phyloP scores from a whole-genome alignment of 768 basidiomycete species.

The Mycena alexandri region DNA sequence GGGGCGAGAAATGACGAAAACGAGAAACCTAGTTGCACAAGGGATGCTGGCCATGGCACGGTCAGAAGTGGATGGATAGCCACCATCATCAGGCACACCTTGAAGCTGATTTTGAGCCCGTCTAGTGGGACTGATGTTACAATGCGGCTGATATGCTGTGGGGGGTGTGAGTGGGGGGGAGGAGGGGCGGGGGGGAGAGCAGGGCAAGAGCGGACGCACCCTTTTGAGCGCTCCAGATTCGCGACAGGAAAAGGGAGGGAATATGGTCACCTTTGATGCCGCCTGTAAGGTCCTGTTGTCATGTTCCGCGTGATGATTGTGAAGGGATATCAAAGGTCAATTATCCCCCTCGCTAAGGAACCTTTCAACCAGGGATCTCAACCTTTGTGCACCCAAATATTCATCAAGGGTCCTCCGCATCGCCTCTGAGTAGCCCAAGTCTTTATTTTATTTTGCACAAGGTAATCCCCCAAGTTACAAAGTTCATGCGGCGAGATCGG shows the following conservation, averaged over 20 bases:
- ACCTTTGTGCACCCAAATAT: too few species aligned
- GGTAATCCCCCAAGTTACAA: background rate
- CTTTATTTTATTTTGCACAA: too few species aligned
- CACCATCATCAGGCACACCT: conserved; percentile 59
- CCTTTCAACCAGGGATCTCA: too few species aligned
- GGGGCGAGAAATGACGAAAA: conserved; percentile 62
- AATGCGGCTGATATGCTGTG: conserved; percentile 67
- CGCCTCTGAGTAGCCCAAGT: too few species aligned
- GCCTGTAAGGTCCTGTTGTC: background rate
- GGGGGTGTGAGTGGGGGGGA: conserved; percentile 32
- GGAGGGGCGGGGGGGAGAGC: too few species aligned
- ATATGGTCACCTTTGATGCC: conserved; percentile 8
- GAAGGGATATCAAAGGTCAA: too few species aligned
- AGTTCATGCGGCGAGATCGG: conserved; percentile 1
- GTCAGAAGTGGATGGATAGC: conserved; percentile 42
- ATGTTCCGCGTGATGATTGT: background rate
- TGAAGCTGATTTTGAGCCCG: conserved; percentile 80
- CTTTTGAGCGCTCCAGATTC: conserved; percentile 63
- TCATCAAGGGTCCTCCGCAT: too few species aligned
- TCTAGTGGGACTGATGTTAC: conserved; percentile 88
- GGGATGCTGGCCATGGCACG: conserved; percentile 58
- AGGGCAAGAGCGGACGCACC: conserved; percentile 45
- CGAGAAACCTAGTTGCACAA: conserved; percentile 77
- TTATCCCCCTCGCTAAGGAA: too few species aligned
- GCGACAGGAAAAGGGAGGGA: conserved; percentile 44